Base-by-base conservation (phyloP, 441 rosid species). In the Hura crepitans region DNA sequence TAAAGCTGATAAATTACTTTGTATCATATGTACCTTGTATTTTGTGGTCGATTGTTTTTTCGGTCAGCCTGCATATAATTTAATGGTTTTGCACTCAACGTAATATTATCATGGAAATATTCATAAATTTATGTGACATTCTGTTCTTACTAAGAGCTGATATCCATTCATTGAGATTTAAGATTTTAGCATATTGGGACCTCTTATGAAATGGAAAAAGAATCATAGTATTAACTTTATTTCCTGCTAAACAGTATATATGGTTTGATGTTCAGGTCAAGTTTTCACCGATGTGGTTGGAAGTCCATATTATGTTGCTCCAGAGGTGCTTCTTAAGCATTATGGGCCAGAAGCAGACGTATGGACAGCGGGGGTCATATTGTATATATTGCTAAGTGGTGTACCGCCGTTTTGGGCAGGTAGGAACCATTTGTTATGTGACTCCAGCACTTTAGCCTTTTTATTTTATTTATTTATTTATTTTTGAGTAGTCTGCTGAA, bases 321-420 rank as follows among this genome's bases (percentile, higher is more conserved):
- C 98, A 35, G 98, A 94, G 85, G 98, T 94, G 60, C 93, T 94
- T 25, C 87, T 84, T 1, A 94, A 90, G 80, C 85, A 82, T 71
- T 94, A 91, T 75, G 98, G 97, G 60, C 97, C 96, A 65, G 98
- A 78, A 75, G 98, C 98, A 51, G 98, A 94, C 76, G 97, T 94
- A 18, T 94, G 98, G 98, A 91, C 98, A 43, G 97, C 98, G 53
- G 98, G 98, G 57, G 96, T 94, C 77, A 94, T 94, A 64, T 77
- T 94, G 76, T 91, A 94, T 71, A 94, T 94, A 74, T 81, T 94
- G 84, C 86, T 94, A 10, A 90, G 98, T 69, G 98, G 98, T 6
- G 96, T 94, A 53, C 98, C 98, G 0, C 97, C 98, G 71, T 94
- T 94, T 58, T 94, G 98, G 97, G 97, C 98, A 79, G 98, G 98